Evolutionary conservation across 805 yeast genomes (phyloP).

Genomic region (Jamesozyma rosinii): DNA sequence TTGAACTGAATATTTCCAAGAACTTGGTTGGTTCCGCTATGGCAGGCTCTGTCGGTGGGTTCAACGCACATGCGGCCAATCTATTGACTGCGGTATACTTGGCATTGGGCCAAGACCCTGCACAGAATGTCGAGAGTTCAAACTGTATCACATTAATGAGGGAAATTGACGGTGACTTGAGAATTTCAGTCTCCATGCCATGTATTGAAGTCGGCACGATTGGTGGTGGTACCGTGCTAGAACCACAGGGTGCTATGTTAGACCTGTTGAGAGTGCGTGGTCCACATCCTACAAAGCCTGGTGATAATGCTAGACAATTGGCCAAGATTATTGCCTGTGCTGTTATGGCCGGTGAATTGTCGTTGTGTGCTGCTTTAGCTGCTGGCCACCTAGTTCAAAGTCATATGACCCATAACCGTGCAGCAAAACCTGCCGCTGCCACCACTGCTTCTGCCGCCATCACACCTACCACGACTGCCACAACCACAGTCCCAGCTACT

Average conservation of each 20-base stretch:
- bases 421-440: conserved; percentile 28
- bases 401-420: conserved; percentile 92
- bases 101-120: conserved; percentile 99
- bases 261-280: conserved; percentile 92
- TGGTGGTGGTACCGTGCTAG: conserved; percentile 97
- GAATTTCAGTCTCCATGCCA: conserved; percentile 97
- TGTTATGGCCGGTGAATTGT: conserved; percentile 91
- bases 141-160: conserved; percentile 95
- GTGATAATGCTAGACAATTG: conserved; percentile 86
- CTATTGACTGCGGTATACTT: conserved; percentile 86
- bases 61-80: conserved; percentile 97
- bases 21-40: conserved; percentile 93
- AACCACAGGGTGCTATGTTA: conserved; percentile 93
- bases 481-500: background rate
- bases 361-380: conserved; percentile 90
- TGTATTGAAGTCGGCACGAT: conserved; percentile 97
- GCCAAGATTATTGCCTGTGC: conserved; percentile 90
- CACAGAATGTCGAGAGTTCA: conserved; percentile 95
- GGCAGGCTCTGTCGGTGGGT: conserved; percentile 98
- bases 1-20: conserved; percentile 79
- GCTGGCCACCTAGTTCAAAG: conserved; percentile 98
- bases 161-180: conserved; percentile 70
- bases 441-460: background rate
- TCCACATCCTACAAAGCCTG: conserved; percentile 88
- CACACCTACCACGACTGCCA: conserved; percentile 5